Conservation (phyloP, 2,329 filamentous ascomycete species). For the Colletotrichum caudatum region DNA sequence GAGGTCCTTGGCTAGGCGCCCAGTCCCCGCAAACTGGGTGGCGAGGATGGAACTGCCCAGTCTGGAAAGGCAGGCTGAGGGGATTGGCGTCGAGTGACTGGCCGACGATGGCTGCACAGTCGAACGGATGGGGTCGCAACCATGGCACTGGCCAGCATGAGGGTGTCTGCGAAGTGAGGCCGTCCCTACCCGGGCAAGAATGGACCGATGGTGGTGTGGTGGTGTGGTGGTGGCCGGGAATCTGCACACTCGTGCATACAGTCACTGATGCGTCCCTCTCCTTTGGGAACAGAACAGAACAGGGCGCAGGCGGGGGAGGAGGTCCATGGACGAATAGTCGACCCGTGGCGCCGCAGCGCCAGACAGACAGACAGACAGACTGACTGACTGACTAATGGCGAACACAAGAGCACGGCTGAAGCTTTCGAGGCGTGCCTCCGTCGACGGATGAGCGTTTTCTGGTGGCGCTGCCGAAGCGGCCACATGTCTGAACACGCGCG, state of each 20-base stretch:
- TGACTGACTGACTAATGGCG: too few relatives aligned
- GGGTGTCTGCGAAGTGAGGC: conserved; percentile 6
- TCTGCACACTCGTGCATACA: conserved; percentile 40
- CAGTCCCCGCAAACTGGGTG: conserved; percentile 17
- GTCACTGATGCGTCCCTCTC: conserved; percentile 39
- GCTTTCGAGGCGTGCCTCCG: not conserved
- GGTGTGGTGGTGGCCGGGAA: conserved; percentile 35
- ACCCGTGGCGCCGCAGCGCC: conserved; percentile 11
- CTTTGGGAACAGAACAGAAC: conserved; percentile 29
- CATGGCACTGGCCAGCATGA: conserved; percentile 17
- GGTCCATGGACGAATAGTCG: conserved; percentile 1
- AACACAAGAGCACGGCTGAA: conserved; percentile 6
- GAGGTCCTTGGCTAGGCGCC: conserved; percentile 7
- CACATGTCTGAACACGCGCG: conserved; percentile 6
- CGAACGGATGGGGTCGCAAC: conserved; percentile 13
- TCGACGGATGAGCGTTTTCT: not conserved
- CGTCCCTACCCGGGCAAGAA: conserved; percentile 1
- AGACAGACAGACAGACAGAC: too few relatives aligned
- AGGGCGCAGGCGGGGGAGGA: conserved; percentile 15
- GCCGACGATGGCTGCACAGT: conserved; percentile 10
- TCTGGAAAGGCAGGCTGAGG: not conserved
- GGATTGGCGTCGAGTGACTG: conserved; percentile 26
- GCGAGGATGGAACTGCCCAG: conserved; percentile 2
- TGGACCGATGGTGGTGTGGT: not conserved
- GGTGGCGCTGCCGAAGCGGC: conserved; percentile 17